Conservation (phyloP, 179 eudicot genomes). For the Carnegiea gigantea region DNA sequence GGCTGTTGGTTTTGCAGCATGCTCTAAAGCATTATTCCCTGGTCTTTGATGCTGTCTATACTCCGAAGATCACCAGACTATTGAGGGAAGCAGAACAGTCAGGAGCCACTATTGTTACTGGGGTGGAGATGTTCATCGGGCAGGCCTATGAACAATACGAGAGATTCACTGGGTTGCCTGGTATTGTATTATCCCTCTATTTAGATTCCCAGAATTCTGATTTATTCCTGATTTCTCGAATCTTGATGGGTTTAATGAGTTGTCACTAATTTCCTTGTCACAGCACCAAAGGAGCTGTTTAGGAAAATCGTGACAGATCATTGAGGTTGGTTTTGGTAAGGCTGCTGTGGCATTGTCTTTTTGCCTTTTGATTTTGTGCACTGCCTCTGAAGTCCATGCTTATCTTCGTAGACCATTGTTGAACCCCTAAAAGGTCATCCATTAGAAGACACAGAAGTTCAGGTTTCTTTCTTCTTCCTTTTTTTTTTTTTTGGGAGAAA, state of each 20-base stretch:
- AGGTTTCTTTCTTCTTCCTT: too few species aligned
- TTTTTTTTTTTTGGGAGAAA: too few species aligned
- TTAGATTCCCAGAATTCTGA: background rate
- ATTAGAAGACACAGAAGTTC: too few species aligned
- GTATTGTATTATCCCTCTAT: constrained; percentile 23
- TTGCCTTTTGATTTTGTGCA: background rate
- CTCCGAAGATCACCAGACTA: constrained; percentile 48
- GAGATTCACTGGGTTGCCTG: constrained; percentile 48
- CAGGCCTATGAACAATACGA: constrained; percentile 53
- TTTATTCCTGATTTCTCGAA: background rate
- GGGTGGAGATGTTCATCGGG: constrained; percentile 48
- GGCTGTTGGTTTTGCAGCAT: constrained; percentile 30
- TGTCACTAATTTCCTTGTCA: constrained; percentile 18
- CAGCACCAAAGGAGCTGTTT: constrained; percentile 83
- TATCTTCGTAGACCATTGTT: background rate
- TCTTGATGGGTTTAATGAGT: constrained; percentile 6
- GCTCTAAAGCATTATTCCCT: constrained; percentile 41
- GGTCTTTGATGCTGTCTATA: constrained; percentile 52
- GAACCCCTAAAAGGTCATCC: too few species aligned
- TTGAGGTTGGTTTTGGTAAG: constrained; percentile 33
- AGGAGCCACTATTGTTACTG: constrained; percentile 37
- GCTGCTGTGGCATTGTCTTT: background rate
- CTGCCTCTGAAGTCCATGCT: background rate
- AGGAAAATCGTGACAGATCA: constrained; percentile 44
- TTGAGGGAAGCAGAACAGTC: constrained; percentile 40